Base-by-base conservation (phyloP, 2,329 filamentous ascomycete species). In the Paracoccidioides lutzii region DNA sequence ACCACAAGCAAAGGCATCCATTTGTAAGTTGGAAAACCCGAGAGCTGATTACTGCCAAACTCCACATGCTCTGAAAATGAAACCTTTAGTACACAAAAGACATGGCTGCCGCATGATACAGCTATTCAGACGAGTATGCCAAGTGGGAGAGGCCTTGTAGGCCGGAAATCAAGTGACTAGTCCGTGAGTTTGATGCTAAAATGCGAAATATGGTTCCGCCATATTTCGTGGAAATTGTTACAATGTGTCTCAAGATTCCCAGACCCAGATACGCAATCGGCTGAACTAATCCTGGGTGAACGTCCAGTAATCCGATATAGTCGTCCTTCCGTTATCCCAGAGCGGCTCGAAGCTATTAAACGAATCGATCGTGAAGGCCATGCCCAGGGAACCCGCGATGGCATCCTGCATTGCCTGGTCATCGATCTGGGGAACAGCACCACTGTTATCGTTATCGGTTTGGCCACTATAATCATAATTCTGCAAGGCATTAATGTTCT, bases 281-380 rank as follows among this genome's bases (percentile, higher is more conserved):
- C 22, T 22, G 5, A n/a, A 6, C 44, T 46, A 53, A 8, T 53
- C 52, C 4, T 53, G 52, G 3, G 52, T 44, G 30, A 44, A 53
- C 6, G 40, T 53, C 52, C 52, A 53, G 12, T 44, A 44, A 44
- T 53, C 42, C 40, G 45, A 35, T 22, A 22, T 22, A 22, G 9
- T 22, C 30, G 5, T n/a, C 32, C n/a, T 22, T 22, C 41, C 15
- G 42, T 32, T 33, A 35, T 33, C 42, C 41, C 42, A 44, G 12
- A 14, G 35, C 2, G 52, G 41, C 15, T 53, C 41, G 14, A 53
- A 53, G 30, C n/a, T 53, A 44, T 53, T 53, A 12, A 53, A 35
- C 30, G 52, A 53, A 37, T 53, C 52, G 22, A 53, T 37, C 12
- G 52, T 45, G 14, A 53, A 53, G 2, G 52, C 52, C 30, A 53